Evolutionary conservation across 495 filamentous ascomycete genomes (phyloP).

Genomic region (Penicillium malachiteum): DNA sequence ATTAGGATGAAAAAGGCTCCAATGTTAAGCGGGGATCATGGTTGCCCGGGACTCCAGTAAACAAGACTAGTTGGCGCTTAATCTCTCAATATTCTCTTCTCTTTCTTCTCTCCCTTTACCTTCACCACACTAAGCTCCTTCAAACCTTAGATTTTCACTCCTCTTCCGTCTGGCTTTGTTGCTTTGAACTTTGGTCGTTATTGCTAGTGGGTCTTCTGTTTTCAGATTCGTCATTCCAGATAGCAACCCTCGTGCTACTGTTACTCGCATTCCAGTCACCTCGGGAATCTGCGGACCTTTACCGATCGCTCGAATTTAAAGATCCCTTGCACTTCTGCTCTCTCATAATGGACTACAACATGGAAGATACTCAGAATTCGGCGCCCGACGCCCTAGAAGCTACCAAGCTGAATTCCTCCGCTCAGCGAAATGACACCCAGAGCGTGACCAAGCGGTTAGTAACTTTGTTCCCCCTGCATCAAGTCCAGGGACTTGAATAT

Average conservation of each 20-base stretch:
- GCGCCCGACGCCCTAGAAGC: conserved; percentile 58
- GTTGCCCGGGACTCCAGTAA: background rate
- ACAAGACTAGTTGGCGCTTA: background rate
- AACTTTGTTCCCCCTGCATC: background rate
- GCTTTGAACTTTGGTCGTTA: background rate
- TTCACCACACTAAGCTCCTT: background rate
- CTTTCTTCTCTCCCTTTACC: background rate
- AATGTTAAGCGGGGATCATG: background rate
- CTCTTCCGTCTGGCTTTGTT: background rate
- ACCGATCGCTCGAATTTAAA: conserved; percentile 10
- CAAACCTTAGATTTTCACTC: background rate
- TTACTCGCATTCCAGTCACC: conserved; percentile 29
- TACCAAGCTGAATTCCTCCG: conserved; percentile 58
- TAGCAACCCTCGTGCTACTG: conserved; percentile 35
- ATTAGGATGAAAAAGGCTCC: background rate
- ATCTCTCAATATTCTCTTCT: background rate
- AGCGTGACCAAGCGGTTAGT: conserved; percentile 77
- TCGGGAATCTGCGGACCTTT: conserved; percentile 17
- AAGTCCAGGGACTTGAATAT: background rate
- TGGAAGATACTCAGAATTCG: conserved; percentile 73
- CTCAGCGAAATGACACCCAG: conserved; percentile 60
- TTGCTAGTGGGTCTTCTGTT: conserved; percentile 16
- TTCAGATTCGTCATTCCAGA: conserved; percentile 45
- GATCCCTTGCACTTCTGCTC: background rate
- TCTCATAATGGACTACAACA: conserved; percentile 58